phyloP scores from a whole-genome alignment of 805 yeast genomes.

The Candida stauntonica region DNA sequence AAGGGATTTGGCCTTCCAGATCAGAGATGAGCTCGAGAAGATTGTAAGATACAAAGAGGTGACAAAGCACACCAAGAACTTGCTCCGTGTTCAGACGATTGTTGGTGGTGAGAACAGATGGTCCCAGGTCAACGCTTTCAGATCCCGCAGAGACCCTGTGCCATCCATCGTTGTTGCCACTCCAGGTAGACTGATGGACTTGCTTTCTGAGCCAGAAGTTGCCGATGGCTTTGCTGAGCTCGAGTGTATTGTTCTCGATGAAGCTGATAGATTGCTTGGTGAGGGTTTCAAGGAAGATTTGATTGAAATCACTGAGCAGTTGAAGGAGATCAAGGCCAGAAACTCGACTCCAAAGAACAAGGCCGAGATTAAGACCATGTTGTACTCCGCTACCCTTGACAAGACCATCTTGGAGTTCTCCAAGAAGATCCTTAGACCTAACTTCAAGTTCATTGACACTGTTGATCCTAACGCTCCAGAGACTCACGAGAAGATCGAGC shows the following conservation, averaged over 20 bases:
- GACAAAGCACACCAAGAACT: conserved; percentile 22
- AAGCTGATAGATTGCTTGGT: conserved; percentile 84
- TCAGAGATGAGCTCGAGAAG: conserved; percentile 57
- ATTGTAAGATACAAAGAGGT: conserved; percentile 32
- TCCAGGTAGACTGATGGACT: conserved; percentile 79
- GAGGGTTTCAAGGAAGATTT: conserved; percentile 73
- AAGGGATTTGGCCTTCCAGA: conserved; percentile 85
- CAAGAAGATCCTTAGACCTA: conserved; percentile 46
- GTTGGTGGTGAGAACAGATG: conserved; percentile 62
- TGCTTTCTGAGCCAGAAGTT: conserved; percentile 42
- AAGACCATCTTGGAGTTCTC: conserved; percentile 65
- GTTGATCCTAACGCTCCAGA: conserved; percentile 71
- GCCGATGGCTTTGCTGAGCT: conserved; percentile 48
- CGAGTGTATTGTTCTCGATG: conserved; percentile 73
- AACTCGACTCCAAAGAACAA: conserved; percentile 28
- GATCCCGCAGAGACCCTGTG: conserved; percentile 21
- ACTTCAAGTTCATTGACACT: conserved; percentile 65
- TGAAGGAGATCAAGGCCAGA: conserved; percentile 34
- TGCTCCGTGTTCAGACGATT: conserved; percentile 43
- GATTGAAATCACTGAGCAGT: conserved; percentile 46
- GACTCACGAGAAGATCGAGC: conserved; percentile 73
- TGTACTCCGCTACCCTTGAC: conserved; percentile 88
- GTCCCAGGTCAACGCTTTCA: conserved; percentile 33
- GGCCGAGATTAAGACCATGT: conserved; percentile 52
- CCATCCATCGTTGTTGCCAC: conserved; percentile 79